Percentiles rank a stretch among this genome's conserved stretches.
These are phyloP conservation scores for Trichoderma sp. DNA, from an alignment of 2,329 filamentous ascomycete species.

Conservation along the genomic window DNA sequence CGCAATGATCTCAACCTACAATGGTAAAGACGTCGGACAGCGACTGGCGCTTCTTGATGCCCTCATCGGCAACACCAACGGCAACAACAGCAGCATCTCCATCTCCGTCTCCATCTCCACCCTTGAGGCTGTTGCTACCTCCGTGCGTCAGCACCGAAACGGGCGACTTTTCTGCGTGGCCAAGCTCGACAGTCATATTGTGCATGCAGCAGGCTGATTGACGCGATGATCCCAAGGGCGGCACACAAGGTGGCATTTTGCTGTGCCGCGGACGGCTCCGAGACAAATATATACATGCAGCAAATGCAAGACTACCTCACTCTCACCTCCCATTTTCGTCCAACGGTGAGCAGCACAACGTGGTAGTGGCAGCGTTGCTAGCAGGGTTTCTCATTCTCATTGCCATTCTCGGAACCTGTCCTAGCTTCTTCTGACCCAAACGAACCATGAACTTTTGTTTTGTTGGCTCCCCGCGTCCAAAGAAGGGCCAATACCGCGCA, in stretches of 20 bases:
- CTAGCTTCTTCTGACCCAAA: not conserved
- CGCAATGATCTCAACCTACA: slow-evolving; percentile 21
- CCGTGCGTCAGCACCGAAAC: not conserved
- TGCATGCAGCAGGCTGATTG: not conserved
- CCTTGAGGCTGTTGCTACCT: not conserved
- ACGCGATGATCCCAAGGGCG: not conserved
- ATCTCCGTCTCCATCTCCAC: not conserved
- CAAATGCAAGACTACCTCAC: not conserved
- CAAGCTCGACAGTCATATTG: not conserved
- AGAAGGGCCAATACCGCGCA: slow-evolving; percentile 17
- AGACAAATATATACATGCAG: slow-evolving; percentile 8
- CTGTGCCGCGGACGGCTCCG: not conserved
- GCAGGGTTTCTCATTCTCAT: not conserved
- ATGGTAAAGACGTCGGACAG: slow-evolving; percentile 35
- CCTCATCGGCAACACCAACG: slow-evolving; percentile 12
- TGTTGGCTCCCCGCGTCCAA: not conserved
- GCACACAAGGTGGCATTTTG: not conserved
- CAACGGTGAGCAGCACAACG: not conserved
- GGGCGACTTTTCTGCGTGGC: slow-evolving; percentile 3
- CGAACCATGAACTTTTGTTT: slow-evolving; percentile 12
- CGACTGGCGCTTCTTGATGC: slow-evolving; percentile 26
- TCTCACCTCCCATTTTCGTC: not conserved
- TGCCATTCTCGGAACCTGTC: not conserved
- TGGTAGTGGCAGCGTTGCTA: not conserved
- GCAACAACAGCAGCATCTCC: not conserved